Base-by-base conservation (phyloP, 148 eudicot genomes). In the Heliamphora exappendiculata region DNA sequence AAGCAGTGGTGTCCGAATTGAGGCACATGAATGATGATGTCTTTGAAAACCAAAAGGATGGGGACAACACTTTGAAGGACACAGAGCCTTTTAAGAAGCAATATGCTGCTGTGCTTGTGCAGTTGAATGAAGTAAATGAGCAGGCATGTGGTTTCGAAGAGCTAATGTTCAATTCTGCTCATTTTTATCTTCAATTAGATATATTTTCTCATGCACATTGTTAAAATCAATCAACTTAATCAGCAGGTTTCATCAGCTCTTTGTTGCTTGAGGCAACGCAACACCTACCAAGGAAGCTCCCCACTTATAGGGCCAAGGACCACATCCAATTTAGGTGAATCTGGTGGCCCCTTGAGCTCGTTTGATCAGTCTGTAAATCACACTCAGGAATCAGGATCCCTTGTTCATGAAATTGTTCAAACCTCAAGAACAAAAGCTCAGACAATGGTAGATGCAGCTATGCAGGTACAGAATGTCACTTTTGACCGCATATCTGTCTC, bases 1-100 rank as follows among this genome's bases (percentile, higher is more conserved):
- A 90, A 78, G 94, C 96, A 60, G 77, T 95, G 82, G 89, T 95
- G 78, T 79, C 84, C 16, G 99, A 95, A 81, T 80, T 95, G 82
- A 91, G 84, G 85, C 89, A 86, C 81, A 88, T 95, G 94, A 95
- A 95, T 81, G 96, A 93, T 82, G 97, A 86, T 67, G 90, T 91
- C 47, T 76, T 85, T 72, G 93, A 89, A 79, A 83, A 82, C 71
- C 83, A 84, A 70, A 82, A 71, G 68, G 84, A 78, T 29, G 84
- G 83, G 36, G 85, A 87, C 68, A 55, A 49, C 74, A 78, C 88
- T 70, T 85, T 91, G 71, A 88, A 87, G 85, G 85, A 85, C 71
- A 82, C 92, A 26, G 99, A 89, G 67, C 79, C 89, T 45, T 95
- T 95, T 75, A 93, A 89, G 86, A 91, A 95, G 86, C 93, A 95